Evolutionary conservation across 73 alveolate genomes (phyloP).

Genomic region (Paramecium sonneborni): DNA sequence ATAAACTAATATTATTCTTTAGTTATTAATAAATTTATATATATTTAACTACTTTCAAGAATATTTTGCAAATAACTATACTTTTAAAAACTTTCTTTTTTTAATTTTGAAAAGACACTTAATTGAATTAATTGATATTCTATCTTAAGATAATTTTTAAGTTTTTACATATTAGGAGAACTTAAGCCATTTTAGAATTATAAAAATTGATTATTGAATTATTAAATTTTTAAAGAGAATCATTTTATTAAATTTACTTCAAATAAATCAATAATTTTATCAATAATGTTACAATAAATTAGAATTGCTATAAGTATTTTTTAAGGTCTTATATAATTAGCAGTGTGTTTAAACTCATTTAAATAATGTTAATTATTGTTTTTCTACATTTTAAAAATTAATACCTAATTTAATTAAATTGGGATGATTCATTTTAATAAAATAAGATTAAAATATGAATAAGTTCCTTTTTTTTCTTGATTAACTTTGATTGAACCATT

Average conservation of each 20-base stretch:
- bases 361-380: not conserved
- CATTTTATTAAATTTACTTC: not conserved
- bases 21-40: too few species aligned
- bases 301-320: not conserved
- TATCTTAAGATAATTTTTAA: too few species aligned
- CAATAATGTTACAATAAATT: not conserved
- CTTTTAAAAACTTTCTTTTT: too few species aligned
- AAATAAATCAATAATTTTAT: conserved; percentile 10
- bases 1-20: too few species aligned
- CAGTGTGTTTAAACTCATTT: not conserved
- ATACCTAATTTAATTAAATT: not conserved
- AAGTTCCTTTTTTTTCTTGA: not conserved
- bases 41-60: too few species aligned
- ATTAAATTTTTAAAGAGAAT: too few species aligned
- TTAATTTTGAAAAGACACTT: too few species aligned
- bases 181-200: too few species aligned
- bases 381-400: not conserved
- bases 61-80: too few species aligned
- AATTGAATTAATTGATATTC: too few species aligned
- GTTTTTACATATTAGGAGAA: too few species aligned
- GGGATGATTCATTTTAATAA: not conserved
- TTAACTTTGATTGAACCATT: not conserved
- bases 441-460: not conserved
- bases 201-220: too few species aligned
- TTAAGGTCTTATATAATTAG: not conserved